Conservation (phyloP, 2,329 filamentous ascomycete genomes). For the Fusarium fujikuroi region DNA sequence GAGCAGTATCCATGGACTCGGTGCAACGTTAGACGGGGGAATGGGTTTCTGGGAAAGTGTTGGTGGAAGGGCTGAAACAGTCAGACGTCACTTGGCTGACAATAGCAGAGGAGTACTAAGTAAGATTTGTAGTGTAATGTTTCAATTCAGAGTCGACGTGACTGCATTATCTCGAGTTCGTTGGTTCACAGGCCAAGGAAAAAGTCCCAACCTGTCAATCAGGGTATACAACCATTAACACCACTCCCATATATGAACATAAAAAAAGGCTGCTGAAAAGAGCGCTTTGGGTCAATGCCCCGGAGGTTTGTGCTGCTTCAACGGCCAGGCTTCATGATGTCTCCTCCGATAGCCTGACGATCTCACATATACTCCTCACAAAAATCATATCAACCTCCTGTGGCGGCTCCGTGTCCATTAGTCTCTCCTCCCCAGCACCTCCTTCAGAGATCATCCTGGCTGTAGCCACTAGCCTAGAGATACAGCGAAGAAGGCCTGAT, state of each 20-base stretch:
- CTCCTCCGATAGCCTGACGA: slow-evolving; percentile 54
- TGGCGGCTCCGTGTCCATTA: slow-evolving; percentile 45
- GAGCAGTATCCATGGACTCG: neutral
- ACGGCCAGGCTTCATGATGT: neutral
- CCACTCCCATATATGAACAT: slow-evolving; percentile 9
- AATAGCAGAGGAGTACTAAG: neutral
- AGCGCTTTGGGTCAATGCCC: neutral
- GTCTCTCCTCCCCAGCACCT: slow-evolving; percentile 44
- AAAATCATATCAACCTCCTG: slow-evolving; percentile 52
- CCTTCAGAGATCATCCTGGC: slow-evolving; percentile 53
- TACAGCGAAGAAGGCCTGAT: slow-evolving; percentile 61
- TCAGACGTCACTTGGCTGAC: slow-evolving; percentile 4
- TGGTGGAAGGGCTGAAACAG: neutral
- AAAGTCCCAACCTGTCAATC: slow-evolving; percentile 24
- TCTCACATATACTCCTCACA: slow-evolving; percentile 56
- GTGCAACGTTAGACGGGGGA: slow-evolving; percentile 1
- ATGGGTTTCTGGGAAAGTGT: neutral
- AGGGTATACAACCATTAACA: slow-evolving; percentile 42
- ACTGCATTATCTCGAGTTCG: slow-evolving; percentile 28
- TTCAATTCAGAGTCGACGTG: slow-evolving; percentile 28
- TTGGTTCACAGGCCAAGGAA: slow-evolving; percentile 4
- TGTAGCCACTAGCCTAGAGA: slow-evolving; percentile 62
- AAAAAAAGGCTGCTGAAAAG: neutral
- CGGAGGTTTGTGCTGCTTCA: neutral
- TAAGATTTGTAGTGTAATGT: neutral